Base-by-base conservation (phyloP, 441 rosid species). In the Adansonia gregorii region DNA sequence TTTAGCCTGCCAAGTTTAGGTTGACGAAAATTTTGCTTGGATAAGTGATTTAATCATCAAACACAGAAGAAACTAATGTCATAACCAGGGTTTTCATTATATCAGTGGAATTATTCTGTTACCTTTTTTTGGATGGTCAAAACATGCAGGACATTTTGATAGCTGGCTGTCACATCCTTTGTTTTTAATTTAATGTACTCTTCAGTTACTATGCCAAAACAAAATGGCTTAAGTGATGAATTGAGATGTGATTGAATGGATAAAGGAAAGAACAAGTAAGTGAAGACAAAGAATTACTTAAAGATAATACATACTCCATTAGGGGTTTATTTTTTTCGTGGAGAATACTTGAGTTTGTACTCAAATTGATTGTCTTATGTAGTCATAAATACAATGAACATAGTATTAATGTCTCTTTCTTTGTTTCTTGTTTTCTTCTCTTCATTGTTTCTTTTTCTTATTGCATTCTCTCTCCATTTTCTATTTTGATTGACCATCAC, bases 1-100 rank as follows among this genome's bases (percentile, higher is more conserved):
- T 61, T 9, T 31, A 61, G 43, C 67, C 45, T 31, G 45, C 67
- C 66, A 0, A 63, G 67, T 63, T 54, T 63, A 27, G 67, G 43
- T 63, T 12, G 45, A 63, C 0, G 3, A 2, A 67, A 66, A 19
- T 17, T 67, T 20, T 58, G 67, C 67, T 70, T 10, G 54, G 67
- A 41, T 22, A 48, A 49, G 27, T 60, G 20, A 74, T 74, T 22
- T 14, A 45, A 15, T 14, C 41, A 73, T 58, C 9, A 20, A 73
- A 48, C 73, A 48, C 73, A 6, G 6, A 11, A 7, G 11, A 68
- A 68, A 68, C 20, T 14, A 22, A 48, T 68, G 58, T 48, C 41
- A 46, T 31, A 52, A 71, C 48, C 10, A 15, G 63, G 24, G n/a
- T 31, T 72, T 27, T 72, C 61, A 68, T 46, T 61, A 5, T 61